Evolutionary conservation across 169 alveolate species (phyloP).

Genomic region (Amoebophrya sp.): DNA sequence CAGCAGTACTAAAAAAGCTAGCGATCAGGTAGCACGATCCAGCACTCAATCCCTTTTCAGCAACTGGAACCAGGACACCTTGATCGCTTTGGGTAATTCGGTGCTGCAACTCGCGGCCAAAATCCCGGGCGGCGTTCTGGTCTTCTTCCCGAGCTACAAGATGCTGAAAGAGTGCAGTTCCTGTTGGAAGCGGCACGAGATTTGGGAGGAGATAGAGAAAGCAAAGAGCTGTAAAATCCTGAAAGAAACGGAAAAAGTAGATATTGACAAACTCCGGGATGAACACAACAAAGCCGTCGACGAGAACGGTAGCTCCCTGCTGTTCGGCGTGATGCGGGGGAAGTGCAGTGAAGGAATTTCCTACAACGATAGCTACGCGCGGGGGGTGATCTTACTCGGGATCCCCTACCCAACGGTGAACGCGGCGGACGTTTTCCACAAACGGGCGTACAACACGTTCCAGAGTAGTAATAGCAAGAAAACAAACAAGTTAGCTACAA

Average conservation of each 20-base stretch:
- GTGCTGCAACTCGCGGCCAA: not conserved
- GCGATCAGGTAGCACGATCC: too few relatives aligned
- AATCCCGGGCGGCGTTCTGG: not conserved
- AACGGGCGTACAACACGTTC: not conserved
- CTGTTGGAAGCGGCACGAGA: not conserved
- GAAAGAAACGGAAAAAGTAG: not conserved
- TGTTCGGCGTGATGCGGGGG: not conserved
- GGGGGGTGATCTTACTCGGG: not conserved
- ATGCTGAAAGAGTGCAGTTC: not conserved
- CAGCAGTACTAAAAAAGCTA: too few relatives aligned
- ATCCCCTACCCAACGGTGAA: not conserved
- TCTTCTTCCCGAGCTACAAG: not conserved
- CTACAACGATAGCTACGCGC: not conserved
- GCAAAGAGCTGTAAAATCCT: not conserved
- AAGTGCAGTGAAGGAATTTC: not conserved
- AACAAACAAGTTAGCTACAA: not conserved
- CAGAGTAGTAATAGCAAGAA: not conserved
- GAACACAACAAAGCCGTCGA: not conserved
- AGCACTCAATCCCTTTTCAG: too few relatives aligned
- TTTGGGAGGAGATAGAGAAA: not conserved
- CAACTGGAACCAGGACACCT: not conserved
- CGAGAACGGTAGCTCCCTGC: not conserved
- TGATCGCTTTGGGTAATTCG: not conserved
- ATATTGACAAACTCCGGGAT: not conserved
- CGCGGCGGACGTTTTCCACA: not conserved